Base-by-base conservation (phyloP, 1,284 basidiomycete genomes). In the Tremellales sp. region DNA sequence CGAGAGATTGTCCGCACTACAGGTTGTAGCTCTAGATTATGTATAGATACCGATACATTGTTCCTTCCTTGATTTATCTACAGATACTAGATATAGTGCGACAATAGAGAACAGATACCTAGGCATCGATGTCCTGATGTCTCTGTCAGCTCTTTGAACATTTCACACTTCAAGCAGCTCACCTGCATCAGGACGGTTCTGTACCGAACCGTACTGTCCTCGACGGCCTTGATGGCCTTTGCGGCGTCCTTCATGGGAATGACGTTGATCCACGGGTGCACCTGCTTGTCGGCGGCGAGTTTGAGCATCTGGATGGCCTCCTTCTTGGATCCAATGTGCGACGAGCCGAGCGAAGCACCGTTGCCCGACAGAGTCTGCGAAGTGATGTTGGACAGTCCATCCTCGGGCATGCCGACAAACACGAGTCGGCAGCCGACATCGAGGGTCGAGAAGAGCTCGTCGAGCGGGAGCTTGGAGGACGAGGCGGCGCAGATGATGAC, bases 221-320 rank as follows among this genome's bases (percentile, higher is more conserved):
- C 74, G 44, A 82, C 70, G 24, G 75, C 74, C 64, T 79, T 72
- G 44, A 81, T 75, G 9, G 79, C 81, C 67, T 79, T 74, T 39
- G 69, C 72, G 34, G 76, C 79, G 27, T 81, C 75, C 62, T 76
- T 78, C 81, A 83, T 83, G 39, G 78, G 78, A 37, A 75, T 65
- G 61, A 79, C 76, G 60, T 80, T 73, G 71, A 74, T 68, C 71
- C 76, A 78, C 4, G 77, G 77, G 54, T 75, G 73, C 60, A 81
- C 70, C 13, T 71, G 67, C 66, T 83, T 79, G 56, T 81, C 72
- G 5, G 75, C 76, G 5, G 79, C 81, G 14, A 83, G 72, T 51
- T 80, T 61, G 31, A 82, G 71, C 82, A 84, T 84, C 47, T 75
- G 74, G 16, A 79, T 58, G 16, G 75, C 79, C 61, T 85, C 83